Evolutionary conservation across 73 alveolate genomes (phyloP), one percentile per base, ranked within the genome.

Genomic region (Uronychia setigera): DNA sequence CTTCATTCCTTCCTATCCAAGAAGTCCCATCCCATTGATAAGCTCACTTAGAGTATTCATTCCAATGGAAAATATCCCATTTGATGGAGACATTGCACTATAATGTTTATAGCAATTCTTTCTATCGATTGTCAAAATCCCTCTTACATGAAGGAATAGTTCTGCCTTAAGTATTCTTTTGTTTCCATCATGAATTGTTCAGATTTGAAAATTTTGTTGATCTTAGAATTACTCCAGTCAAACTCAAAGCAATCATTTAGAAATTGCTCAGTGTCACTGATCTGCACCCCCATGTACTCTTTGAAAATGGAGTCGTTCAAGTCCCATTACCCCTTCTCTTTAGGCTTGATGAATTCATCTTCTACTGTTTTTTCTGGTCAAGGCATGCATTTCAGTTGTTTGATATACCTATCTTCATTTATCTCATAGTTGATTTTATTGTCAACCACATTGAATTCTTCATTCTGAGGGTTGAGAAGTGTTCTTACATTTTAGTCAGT

Each of bases 161-260:
- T 59, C 26, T 32, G 79, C 26, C 58, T 81, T 26, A 87, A 58
- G 31, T 75, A 77, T 1, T 27, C 77, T 34, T 88, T 88, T 19
- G 59, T 26, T 29, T 67, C 76, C 29, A 34, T 76, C 35, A 32
- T 74, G 33, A 82, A 87, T 29, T 88, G 83, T 30, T 27, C 58
- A 28, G 74, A 31, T 32, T 80, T 88, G 0, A 88, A 28, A 77
- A 88, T 33, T n/a, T 83, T 88, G 11, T 60, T 35, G 5, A 88
- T 26, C 60, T 82, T 88, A 31, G 82, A 35, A 19, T 58, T 58
- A 13, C 57, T 29, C 90, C 94, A 88, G 86, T 88, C 94, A 46
- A 88, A 88, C 1, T 88, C 94, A 74, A 88, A 88, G 82, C 94
- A 88, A 11, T 88, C 76, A 57, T 88, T 81, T n/a, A n/a, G n/a